Base-by-base conservation (phyloP, 257 asterid genomes). In the Ophiorrhiza pumila region DNA sequence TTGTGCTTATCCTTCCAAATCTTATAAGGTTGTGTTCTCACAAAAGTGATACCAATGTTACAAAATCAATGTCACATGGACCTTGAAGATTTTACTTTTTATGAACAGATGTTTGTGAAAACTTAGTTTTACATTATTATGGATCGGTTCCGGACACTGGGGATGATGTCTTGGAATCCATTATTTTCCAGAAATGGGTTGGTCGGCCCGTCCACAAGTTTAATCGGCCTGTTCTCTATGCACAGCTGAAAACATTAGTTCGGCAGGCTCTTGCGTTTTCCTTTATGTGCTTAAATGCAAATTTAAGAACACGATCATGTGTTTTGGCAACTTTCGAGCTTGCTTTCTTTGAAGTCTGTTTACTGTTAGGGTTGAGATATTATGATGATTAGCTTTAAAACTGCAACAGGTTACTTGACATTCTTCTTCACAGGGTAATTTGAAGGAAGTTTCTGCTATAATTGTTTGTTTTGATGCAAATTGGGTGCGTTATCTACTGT, bases 381-480 rank as follows among this genome's bases (percentile, higher is more conserved):
- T 79, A 76, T 77, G 83, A 83, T 83, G 78, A 83, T 81, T 85
- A 83, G 81, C 84, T 77, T 74, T 76, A 68, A 78, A 87, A 75
- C 83, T 89, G 86, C 86, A 61, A 81, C 79, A 73, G 74, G 85
- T 82, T 86, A 71, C 84, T 88, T 86, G 88, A 83, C 79, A 71
- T 76, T 88, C 90, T 87, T 88, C 86, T 89, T 84, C 88, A 89
- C 95, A 87, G 93, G 96, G 77, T 85, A 82, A 85, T 82, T 79
- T 88, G 92, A 89, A 85, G 96, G 95, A 86, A 83, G 91, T 88
- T 85, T 85, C 92, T 88, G 91, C 92, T 90, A 82, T 61, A 81
- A 77, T 85, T 86, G 87, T 90, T 86, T 85, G 76, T 79, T 78
- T 87, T 91, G 86, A 83, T 87, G 96, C 93, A 87, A 86, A 80